Conservation (phyloP, 2,329 filamentous ascomycete species). For the Sporothrix dimorphospora region DNA sequence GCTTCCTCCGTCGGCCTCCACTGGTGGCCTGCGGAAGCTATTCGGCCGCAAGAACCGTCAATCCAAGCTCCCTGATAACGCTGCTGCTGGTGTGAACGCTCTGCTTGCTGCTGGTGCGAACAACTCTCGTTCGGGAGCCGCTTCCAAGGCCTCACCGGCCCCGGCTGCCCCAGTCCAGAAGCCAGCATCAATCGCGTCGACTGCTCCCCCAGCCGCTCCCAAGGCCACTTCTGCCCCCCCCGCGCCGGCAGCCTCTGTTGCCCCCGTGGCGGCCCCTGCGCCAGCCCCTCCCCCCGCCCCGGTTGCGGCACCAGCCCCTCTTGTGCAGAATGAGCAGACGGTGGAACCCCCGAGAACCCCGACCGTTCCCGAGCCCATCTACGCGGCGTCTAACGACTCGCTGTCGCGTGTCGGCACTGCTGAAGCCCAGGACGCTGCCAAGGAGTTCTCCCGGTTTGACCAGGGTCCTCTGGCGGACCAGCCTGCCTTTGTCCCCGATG, state of each 20-base stretch:
- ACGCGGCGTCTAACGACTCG: constrained; percentile 51
- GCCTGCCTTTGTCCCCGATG: constrained; percentile 73
- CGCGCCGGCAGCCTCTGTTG: constrained; percentile 35
- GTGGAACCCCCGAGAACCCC: constrained; percentile 31
- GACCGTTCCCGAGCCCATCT: constrained; percentile 43
- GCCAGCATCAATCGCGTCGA: constrained; percentile 20
- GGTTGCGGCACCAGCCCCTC: constrained; percentile 32
- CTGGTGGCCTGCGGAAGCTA: constrained; percentile 64
- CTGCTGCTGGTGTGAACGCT: constrained; percentile 54
- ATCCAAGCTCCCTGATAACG: constrained; percentile 60
- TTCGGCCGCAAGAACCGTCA: constrained; percentile 66
- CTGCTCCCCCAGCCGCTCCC: constrained; percentile 9
- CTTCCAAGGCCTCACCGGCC: neutral
- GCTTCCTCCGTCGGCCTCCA: constrained; percentile 25
- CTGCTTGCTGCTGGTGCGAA: constrained; percentile 50
- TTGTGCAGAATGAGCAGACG: constrained; percentile 34
- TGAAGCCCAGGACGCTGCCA: constrained; percentile 61
- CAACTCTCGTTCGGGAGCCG: neutral
- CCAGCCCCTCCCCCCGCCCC: constrained; percentile 30
- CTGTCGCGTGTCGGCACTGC: constrained; percentile 63
- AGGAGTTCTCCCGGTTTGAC: constrained; percentile 72
- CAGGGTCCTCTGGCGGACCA: constrained; percentile 87
- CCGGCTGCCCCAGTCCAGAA: constrained; percentile 14
- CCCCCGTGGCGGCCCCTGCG: constrained; percentile 35
- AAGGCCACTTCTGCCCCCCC: neutral